Conservation (phyloP, 2,329 filamentous ascomycete species). For the Nothopassalora personata region DNA sequence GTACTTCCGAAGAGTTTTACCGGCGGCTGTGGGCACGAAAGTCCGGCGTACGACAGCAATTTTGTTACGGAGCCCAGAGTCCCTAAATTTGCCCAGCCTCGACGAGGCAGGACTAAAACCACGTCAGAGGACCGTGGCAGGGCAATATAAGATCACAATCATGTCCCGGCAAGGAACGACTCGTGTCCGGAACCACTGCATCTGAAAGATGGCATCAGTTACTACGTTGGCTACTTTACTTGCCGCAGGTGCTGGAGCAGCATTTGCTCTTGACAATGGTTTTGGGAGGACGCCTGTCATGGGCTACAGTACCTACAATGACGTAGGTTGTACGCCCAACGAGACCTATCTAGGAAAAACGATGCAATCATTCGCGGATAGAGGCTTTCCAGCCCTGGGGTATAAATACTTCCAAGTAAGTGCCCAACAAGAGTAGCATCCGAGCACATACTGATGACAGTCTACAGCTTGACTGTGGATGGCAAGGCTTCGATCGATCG, state of each 20-base stretch:
- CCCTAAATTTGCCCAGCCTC: no score
- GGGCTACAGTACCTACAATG: constrained; percentile 28
- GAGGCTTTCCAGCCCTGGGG: constrained; percentile 32
- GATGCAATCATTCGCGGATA: constrained; percentile 17
- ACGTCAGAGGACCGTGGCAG: no score
- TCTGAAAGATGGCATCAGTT: not conserved
- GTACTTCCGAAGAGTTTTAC: no score
- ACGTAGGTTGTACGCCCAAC: constrained; percentile 22
- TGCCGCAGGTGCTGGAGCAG: not conserved
- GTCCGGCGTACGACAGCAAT: no score
- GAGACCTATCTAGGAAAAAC: constrained; percentile 16
- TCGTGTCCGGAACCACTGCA: not conserved
- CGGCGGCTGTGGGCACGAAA: no score
- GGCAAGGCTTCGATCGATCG: constrained; percentile 40
- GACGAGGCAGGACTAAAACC: not conserved
- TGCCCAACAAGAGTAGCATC: not conserved
- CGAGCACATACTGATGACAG: not conserved
- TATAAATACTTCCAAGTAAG: constrained; percentile 50
- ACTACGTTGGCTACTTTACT: constrained; percentile 1
- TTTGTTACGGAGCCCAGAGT: no score
- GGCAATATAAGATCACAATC: not conserved
- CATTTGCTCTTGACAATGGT: constrained; percentile 24
- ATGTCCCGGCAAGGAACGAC: not conserved
- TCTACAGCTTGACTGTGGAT: constrained; percentile 50
- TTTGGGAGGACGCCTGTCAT: constrained; percentile 26